Base-by-base conservation (phyloP, 306 rosid genomes). In the Neltuma alba region DNA sequence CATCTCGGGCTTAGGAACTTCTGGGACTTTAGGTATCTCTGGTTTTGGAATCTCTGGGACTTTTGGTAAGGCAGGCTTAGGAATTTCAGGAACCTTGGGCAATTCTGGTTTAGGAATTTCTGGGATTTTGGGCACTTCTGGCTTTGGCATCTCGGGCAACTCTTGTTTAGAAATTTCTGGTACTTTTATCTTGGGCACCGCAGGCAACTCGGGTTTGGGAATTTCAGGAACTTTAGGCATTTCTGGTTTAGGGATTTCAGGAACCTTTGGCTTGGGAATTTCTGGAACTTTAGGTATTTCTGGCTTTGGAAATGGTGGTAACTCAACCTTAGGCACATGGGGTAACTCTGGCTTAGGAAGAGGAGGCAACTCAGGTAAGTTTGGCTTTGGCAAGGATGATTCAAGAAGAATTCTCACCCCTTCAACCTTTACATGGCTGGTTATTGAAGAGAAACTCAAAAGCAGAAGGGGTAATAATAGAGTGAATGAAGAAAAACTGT, bases 221-320 rank as follows among this genome's bases (percentile, higher is more conserved):
- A 57, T 1, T 23, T 44, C 14, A 7, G 89, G 52, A 14, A 45
- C 52, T 45, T 45, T 20, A 45, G 52, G n/a, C 6, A 45, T 7
- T 6, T 45, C 52, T 2, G 41, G 68, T 11, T 45, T 45, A 14
- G 52, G 52, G 5, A 45, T 44, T n/a, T n/a, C 14, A 44, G 16
- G 52, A 6, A 45, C 2, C n/a, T 15, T 1, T 45, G n/a, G 52
- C 6, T 45, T 45, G 1, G 52, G n/a, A 45, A 4, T 45, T 45
- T 45, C 14, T 8, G 86, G 86, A 2, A 86, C 42, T 3, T n/a
- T 18, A 4, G 88, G 84, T 64, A 85, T 21, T 0, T 37, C 84
- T 14, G 23, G 52, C 6, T 45, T 45, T 1, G 52, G 52, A 45
- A 55, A 55, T 7, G 15, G 62, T 55, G 62, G 62, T 6, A 55